A percentile compares a stretch with the other conserved stretches of the same genome.
These are phyloP conservation scores for Boletus insuetus DNA, from an alignment of 768 basidiomycete species.

Conservation along the genomic window DNA sequence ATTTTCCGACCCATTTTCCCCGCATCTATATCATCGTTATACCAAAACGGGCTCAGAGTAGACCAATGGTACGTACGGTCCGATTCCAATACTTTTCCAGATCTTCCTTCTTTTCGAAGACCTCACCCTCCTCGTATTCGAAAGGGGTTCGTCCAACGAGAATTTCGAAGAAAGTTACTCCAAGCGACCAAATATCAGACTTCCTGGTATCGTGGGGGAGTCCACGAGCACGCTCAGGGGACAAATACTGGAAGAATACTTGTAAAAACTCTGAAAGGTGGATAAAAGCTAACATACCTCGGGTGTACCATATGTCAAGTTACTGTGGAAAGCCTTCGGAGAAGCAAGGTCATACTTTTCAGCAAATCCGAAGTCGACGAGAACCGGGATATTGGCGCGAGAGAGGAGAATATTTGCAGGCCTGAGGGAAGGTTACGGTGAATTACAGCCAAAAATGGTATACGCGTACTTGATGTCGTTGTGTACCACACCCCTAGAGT, in stretches of 20 bases:
- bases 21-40: slow-evolving; percentile 43
- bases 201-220: slow-evolving; percentile 91
- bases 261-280: neutral
- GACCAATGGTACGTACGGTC: slow-evolving; percentile 48
- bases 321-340: slow-evolving; percentile 71
- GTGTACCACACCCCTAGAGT: slow-evolving; percentile 80
- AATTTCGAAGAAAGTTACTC: slow-evolving; percentile 93
- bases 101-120: slow-evolving; percentile 75
- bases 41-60: neutral
- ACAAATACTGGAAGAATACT: slow-evolving; percentile 65
- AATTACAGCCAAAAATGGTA: neutral
- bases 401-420: slow-evolving; percentile 93
- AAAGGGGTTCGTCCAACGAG: slow-evolving; percentile 91
- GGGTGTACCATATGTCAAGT: slow-evolving; percentile 86
- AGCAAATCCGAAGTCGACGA: slow-evolving; percentile 97
- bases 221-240: slow-evolving; percentile 88
- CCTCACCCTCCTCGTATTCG: slow-evolving; percentile 75
- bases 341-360: slow-evolving; percentile 73
- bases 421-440: slow-evolving; percentile 36
- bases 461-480: slow-evolving; percentile 86
- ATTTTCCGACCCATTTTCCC: slow-evolving; percentile 80
- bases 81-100: slow-evolving; percentile 85
- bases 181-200: slow-evolving; percentile 84
- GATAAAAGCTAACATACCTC: slow-evolving; percentile 51
- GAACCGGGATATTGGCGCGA: slow-evolving; percentile 71